These are phyloP conservation scores for Scedosporium boydii DNA, from an alignment of 2,329 filamentous ascomycete genomes.

Conservation along the genomic window DNA sequence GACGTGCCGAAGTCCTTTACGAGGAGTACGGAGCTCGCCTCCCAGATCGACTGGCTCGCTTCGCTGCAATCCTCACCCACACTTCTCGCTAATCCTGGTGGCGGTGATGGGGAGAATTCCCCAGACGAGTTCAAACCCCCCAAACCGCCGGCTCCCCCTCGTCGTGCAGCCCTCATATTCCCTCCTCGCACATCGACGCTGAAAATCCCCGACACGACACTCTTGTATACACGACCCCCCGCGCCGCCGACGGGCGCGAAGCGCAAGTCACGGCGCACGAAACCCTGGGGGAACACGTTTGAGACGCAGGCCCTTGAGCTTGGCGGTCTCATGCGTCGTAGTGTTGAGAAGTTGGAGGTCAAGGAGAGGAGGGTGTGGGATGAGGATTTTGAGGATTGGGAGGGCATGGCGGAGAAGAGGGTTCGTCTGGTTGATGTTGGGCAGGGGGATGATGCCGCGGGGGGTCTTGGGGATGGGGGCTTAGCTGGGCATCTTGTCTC, in stretches of 20 bases:
- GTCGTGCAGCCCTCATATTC: slow-evolving; percentile 34
- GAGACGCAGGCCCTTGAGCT: slow-evolving; percentile 36
- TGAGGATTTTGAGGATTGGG: slow-evolving; percentile 22
- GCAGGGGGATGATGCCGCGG: slow-evolving; percentile 12
- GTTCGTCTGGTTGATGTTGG: slow-evolving; percentile 30
- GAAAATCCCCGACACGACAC: slow-evolving; percentile 36
- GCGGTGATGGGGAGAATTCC: slow-evolving; percentile 1
- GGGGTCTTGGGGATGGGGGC: background rate
- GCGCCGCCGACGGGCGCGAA: slow-evolving; percentile 10
- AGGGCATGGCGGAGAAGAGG: slow-evolving; percentile 24
- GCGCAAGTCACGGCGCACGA: slow-evolving; percentile 11
- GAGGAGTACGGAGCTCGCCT: slow-evolving; percentile 11
- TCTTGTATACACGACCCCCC: slow-evolving; percentile 33
- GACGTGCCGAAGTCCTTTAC: slow-evolving; percentile 34
- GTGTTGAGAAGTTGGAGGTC: slow-evolving; percentile 35
- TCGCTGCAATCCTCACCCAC: slow-evolving; percentile 5
- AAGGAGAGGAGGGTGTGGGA: slow-evolving; percentile 32
- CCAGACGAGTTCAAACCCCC: slow-evolving; percentile 4
- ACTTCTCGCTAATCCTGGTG: too few species aligned
- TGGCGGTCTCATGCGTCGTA: slow-evolving; percentile 36
- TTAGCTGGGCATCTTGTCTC: background rate
- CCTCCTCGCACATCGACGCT: slow-evolving; percentile 37
- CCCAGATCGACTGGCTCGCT: slow-evolving; percentile 9
- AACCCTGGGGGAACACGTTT: slow-evolving; percentile 30
- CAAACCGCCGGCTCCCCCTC: slow-evolving; percentile 13